Base-by-base conservation (phyloP, 345 rosid genomes). In the Psidium guajava region DNA sequence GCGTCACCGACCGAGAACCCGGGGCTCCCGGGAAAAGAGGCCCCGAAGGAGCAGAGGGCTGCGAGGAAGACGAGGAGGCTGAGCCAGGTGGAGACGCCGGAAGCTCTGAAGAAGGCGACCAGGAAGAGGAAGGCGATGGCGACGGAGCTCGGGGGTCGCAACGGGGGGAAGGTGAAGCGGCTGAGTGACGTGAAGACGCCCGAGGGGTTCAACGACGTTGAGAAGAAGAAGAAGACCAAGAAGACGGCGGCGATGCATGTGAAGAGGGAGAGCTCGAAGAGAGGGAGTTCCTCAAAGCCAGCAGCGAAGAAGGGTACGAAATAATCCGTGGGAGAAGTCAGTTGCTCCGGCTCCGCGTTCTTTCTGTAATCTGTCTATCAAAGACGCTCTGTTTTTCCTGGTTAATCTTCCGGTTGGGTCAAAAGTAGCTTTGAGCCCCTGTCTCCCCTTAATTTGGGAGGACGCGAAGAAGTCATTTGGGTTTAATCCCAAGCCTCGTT, bases 31-130 rank as follows among this genome's bases (percentile, higher is more conserved):
- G 80, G 13, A 18, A 18, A 2, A 20, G 47, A 69, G 3, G 13
- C 25, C 25, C 47, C 13, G 47, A 42, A 69, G 47, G 80, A 69
- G 47, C 47, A 69, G 80, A 69, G 80, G 80, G 25, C 47, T 2
- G 11, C 25, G 80, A 69, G 80, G 47, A 88, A 85, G 89, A 88
- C 84, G n/a, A 89, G 87, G 87, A 89, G 89, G 86, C 85, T 91
- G 51, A 88, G 90, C 85, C 91, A 85, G 85, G 87, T 91, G 16
- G 87, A 89, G 81, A 91, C 90, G 12, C 90, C 92, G 8, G 90
- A 91, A 64, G 87, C 81, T 54, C 49, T 89, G 6, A 88, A 88
- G 86, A 89, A 80, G 73, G 47, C 47, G 14, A 82, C 56, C 24
- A 82, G 86, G 77, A 81, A 85, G 54, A 85, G 61, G 47, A 82